Evolutionary conservation across 2,329 filamentous ascomycete species (phyloP), one percentile per base, ranked within the genome.

Genomic region (Aureobasidium lini): DNA sequence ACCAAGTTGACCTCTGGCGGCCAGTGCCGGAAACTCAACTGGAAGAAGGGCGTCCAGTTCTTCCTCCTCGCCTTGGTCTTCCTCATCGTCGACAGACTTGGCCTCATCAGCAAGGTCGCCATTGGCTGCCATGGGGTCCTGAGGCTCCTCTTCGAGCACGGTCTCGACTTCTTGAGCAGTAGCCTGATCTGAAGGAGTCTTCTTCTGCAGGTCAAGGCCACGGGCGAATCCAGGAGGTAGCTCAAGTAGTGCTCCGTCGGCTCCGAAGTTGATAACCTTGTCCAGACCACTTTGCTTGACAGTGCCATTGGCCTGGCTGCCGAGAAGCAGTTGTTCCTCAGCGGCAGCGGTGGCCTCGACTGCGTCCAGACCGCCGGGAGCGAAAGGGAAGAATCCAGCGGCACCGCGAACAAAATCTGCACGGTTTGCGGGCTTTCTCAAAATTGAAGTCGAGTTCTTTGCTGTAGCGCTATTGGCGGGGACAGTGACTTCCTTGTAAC

Each of bases 391-490:
- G 76, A 95, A 96, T 0, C 93, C 93, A 7, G 92, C 90, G 37
- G 89, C 92, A 13, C 94, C 94, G 62, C 93, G 83, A 11, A 97
- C 92, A 72, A 97, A 96, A 52, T 97, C 92, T 32, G 89, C 90
- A 63, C 89, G 84, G 60, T 85, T 86, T 13, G 90, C 93, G 3
- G 93, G 93, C 69, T 95, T 95, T 47, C 94, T 84, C 15, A 89
- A 77, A 42, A 96, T 79, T 5, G 91, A 96, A 0, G 92, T 97
- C 2, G 91, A 96, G 69, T 95, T 96, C 75, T 96, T 99, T 49
- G 91, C 93, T 15, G 89, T 96, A 15, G 89, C 90, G 67, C 88
- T 95, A 67, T 86, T 89, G 36, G 90, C 90, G 5, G 93, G 90
- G 8, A 97, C 85, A 1, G 94, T 96, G 53, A 97, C 89, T 71